A percentile compares a stretch with the other conserved stretches of the same genome.
Evolutionary conservation across 2,329 filamentous ascomycete species (phyloP).

Genomic region (Lachnellula cervina): DNA sequence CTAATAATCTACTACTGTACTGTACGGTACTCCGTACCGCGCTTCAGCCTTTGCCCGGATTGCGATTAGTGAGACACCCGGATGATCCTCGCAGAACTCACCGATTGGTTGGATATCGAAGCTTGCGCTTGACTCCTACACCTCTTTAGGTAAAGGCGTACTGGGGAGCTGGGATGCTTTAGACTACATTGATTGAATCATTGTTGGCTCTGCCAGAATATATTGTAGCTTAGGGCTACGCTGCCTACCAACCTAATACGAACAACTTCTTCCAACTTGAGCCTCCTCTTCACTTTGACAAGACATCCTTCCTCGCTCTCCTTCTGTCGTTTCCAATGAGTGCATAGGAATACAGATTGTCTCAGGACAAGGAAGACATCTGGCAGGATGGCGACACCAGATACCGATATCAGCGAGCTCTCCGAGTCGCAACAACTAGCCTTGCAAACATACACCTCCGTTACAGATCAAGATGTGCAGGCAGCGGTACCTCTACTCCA

Average conservation of each 20-base stretch:
- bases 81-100: too few relatives aligned
- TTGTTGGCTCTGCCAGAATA: too few relatives aligned
- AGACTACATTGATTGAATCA: too few relatives aligned
- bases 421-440: conserved; percentile 74
- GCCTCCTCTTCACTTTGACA: neutral
- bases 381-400: conserved; percentile 40
- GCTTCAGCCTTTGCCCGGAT: neutral
- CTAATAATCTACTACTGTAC: too few relatives aligned
- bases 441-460: conserved; percentile 80
- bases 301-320: neutral
- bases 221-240: too few relatives aligned
- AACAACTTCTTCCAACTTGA: too few relatives aligned
- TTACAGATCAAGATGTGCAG: conserved; percentile 76
- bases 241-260: too few relatives aligned
- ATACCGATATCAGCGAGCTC: conserved; percentile 62
- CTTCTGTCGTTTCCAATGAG: conserved; percentile 34
- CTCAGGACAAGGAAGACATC: neutral
- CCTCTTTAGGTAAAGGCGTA: too few relatives aligned
- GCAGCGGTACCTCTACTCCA: conserved; percentile 75
- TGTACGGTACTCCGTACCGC: neutral
- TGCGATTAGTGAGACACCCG: too few relatives aligned
- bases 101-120: too few relatives aligned
- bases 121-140: too few relatives aligned
- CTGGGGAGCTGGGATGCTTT: too few relatives aligned
- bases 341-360: conserved; percentile 43